Evolutionary conservation across 345 rosid genomes (phyloP), one percentile per base, ranked within the genome.

Genomic region (Psidium friedrichsthalianum): DNA sequence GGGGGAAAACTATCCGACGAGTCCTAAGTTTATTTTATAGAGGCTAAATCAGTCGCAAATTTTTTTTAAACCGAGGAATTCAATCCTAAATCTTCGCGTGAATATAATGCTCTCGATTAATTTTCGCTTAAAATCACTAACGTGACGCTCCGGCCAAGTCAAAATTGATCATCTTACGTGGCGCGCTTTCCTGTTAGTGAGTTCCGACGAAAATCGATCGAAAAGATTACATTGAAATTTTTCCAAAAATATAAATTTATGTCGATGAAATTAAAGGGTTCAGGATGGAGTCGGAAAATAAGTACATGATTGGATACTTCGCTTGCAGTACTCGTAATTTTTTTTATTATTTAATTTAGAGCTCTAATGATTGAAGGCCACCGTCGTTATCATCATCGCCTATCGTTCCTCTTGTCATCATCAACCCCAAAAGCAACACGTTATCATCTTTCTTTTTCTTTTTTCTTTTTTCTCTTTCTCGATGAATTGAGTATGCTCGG

Each of bases 71-170:
- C 29, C 16, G 2, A 21, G 1, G 1, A 8, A 64, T 64, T 0
- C 8, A 29, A 16, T 32, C 8, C 0, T 29, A 3, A 64, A 64
- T 8, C 0, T 29, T 64, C 1, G 2, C 1, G 0, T 0, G 3
- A 1, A 16, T 16, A 29, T 29, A 1, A 0, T 29, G 3, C 0
- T 16, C 29, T 29, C 0, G 0, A 3, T 61, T 61, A 29, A 32
- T 61, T 29, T 15, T 61, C 1, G 0, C 1, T 0, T 5, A 10
- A 64, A 64, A 64, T 3, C 11, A 3, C 1, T 1, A 0, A 0
- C 1, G 0, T 32, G 24, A 32, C 8, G 40, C 4, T 29, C 6
- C 6, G 2, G 8, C 32, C 0, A 8, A 3, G 1, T 64, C 1
- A 16, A 32, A 64, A 16, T 0, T 12, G 5, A 32, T 3, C 24